Percentiles rank a stretch among this genome's conserved stretches.
Conservation (phyloP, 2,329 filamentous ascomycete species). For the Fusarium nanum region DNA sequence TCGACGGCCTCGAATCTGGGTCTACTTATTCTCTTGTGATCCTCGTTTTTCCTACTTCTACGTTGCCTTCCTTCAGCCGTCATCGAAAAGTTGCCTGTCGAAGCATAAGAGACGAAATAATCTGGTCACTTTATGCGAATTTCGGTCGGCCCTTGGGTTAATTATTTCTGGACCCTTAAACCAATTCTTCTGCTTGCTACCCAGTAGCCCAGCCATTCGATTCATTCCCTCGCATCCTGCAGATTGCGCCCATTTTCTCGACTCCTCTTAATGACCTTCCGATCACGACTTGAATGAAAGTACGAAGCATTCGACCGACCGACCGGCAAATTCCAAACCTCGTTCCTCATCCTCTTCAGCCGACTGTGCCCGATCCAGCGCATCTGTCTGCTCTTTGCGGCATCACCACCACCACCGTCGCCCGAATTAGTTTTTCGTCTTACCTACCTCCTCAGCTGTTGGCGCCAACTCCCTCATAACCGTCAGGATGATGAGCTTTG, state of each 20-base stretch:
- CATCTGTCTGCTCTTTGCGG: constrained; percentile 25
- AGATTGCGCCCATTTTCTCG: constrained; percentile 26
- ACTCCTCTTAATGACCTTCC: constrained; percentile 20
- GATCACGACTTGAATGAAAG: constrained; percentile 39
- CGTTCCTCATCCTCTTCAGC: constrained; percentile 19
- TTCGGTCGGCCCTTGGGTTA: background rate
- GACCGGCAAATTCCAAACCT: constrained; percentile 20
- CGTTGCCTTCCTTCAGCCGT: constrained; percentile 27
- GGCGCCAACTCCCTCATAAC: constrained; percentile 30
- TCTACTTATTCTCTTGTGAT: constrained; percentile 25
- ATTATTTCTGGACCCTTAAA: background rate
- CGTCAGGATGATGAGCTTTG: constrained; percentile 66
- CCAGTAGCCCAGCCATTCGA: constrained; percentile 6
- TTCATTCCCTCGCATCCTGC: constrained; percentile 32
- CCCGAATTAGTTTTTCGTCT: constrained; percentile 18
- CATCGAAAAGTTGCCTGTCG: background rate
- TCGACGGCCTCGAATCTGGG: background rate
- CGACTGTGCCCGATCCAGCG: constrained; percentile 29
- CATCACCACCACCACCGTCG: constrained; percentile 23
- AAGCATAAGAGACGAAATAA: background rate
- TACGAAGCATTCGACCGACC: constrained; percentile 19
- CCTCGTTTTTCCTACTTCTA: constrained; percentile 29
- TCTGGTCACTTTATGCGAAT: background rate
- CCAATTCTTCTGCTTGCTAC: background rate
- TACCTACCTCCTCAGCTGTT: constrained; percentile 12